Evolutionary conservation across 2,329 filamentous ascomycete genomes (phyloP), one percentile per base, ranked within the genome.

Genomic region (Tolypocladium paradoxum): DNA sequence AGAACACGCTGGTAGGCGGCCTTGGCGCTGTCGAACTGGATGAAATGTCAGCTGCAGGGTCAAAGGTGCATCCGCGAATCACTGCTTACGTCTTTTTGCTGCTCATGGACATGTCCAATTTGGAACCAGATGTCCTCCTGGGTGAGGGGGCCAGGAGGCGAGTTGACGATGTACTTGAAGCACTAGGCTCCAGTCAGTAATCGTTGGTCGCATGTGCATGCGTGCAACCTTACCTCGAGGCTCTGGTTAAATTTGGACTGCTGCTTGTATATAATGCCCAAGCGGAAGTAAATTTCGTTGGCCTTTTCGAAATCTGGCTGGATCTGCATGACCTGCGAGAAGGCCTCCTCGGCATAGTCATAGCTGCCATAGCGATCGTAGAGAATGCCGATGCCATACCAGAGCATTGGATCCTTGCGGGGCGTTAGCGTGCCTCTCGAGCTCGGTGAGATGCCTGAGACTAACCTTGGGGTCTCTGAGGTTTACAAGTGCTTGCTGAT

Each of bases 111-210:
- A 69, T 99, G 93, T 29, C 93, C 93, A 65, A 99, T 97, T 70
- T 99, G 93, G 75, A 99, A 99, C 92, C 92, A 97, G 56, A 99
- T 99, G 63, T 99, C 93, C 69, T 97, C 92, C 68, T 97, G 91
- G 0, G 91, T 96, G 62, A 99, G 71, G 2, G 93, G 93, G 4
- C 89, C 85, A 3, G 93, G 93, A 31, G 93, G 92, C 51, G 95
- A 91, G 60, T 82, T 87, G 58, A 97, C 91, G 61, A 99, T 99
- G 68, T 96, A 97, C 71, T 93, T 93, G 76, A 99, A 99, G 76
- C 93, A 97, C 89, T 96, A 54, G 8, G 20, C 29, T 18, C 27
- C 14, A 35, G 50, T 56, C 35, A 56, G 40, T 33, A 48, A 18
- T 38, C 9, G 18, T 7, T 4, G 1, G 6, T 2, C 43, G 27